phyloP scores from a whole-genome alignment of 352 stramenopile genomes.

The Pythium sp. region DNA sequence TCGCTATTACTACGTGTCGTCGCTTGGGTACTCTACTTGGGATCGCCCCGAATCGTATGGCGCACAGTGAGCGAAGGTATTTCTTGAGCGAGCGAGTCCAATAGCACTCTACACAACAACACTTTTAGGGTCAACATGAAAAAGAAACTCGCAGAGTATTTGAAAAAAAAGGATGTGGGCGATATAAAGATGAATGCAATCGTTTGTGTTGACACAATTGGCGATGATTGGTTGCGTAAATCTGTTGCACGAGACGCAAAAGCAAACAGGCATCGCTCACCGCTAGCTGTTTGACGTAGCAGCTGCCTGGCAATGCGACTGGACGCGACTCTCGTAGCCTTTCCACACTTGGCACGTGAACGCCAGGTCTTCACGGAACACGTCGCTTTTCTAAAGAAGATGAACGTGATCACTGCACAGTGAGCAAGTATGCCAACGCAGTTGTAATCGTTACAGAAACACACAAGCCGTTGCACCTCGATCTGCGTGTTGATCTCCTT shows the following conservation, averaged over 20 bases:
- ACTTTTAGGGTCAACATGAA: not conserved
- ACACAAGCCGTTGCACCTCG: constrained; percentile 46
- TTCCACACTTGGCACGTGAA: constrained; percentile 83
- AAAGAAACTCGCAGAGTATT: not conserved
- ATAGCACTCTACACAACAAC: not conserved
- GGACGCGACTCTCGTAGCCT: constrained; percentile 78
- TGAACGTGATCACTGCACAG: not conserved
- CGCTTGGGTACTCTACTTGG: constrained; percentile 25
- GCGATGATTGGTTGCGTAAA: not conserved
- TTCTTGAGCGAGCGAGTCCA: not conserved
- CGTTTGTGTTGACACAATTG: not conserved
- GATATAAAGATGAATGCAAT: not conserved
- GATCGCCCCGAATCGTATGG: constrained; percentile 16
- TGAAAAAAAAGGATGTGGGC: not conserved
- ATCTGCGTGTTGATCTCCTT: constrained; percentile 86
- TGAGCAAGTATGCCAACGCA: not conserved
- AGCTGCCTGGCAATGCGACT: constrained; percentile 55
- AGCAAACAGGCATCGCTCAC: not conserved
- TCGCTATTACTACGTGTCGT: constrained; percentile 32
- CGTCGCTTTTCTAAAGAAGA: constrained; percentile 66
- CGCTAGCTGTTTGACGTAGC: constrained; percentile 2
- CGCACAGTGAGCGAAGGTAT: not conserved
- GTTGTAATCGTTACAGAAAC: not conserved
- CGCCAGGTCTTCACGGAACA: constrained; percentile 62
- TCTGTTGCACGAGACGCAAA: not conserved